phyloP scores from a whole-genome alignment of 192 early-diverging fungal species.

The Blastocladiella britannica region DNA sequence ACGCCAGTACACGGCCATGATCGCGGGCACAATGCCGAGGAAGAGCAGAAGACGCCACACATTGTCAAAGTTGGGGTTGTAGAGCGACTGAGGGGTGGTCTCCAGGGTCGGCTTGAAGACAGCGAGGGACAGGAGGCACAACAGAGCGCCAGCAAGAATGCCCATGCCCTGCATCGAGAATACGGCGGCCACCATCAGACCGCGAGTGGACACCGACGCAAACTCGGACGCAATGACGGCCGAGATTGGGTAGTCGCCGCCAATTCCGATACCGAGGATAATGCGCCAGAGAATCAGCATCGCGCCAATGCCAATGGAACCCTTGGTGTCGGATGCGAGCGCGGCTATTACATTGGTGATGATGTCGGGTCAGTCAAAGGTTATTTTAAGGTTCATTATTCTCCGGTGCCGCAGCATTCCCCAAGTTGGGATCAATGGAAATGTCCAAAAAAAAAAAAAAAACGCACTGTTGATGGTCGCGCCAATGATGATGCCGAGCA shows the following conservation, averaged over 20 bases:
- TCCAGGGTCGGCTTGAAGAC: slow-evolving; percentile 49
- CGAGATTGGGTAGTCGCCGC: slow-evolving; percentile 87
- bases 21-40: slow-evolving; percentile 60
- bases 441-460: too few relatives aligned
- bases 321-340: slow-evolving; percentile 43
- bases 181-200: slow-evolving; percentile 67
- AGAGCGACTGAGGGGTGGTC: slow-evolving; percentile 17
- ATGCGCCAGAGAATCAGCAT: slow-evolving; percentile 77
- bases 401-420: too few relatives aligned
- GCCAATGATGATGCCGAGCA: slow-evolving; percentile 21
- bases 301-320: slow-evolving; percentile 44
- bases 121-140: slow-evolving; percentile 47
- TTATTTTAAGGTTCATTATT: too few relatives aligned
- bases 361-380: too few relatives aligned
- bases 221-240: slow-evolving; percentile 82
- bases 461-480: slow-evolving; percentile 65
- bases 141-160: slow-evolving; percentile 55
- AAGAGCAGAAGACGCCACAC: slow-evolving; percentile 84
- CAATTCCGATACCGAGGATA: slow-evolving; percentile 78
- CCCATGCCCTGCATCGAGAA: slow-evolving; percentile 92
- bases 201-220: slow-evolving; percentile 53
- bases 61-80: slow-evolving; percentile 38
- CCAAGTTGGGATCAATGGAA: too few relatives aligned
- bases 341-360: too few relatives aligned
- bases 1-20: slow-evolving; percentile 74